Base-by-base conservation (phyloP, 805 yeast species). In the Starmerella asiatica region DNA sequence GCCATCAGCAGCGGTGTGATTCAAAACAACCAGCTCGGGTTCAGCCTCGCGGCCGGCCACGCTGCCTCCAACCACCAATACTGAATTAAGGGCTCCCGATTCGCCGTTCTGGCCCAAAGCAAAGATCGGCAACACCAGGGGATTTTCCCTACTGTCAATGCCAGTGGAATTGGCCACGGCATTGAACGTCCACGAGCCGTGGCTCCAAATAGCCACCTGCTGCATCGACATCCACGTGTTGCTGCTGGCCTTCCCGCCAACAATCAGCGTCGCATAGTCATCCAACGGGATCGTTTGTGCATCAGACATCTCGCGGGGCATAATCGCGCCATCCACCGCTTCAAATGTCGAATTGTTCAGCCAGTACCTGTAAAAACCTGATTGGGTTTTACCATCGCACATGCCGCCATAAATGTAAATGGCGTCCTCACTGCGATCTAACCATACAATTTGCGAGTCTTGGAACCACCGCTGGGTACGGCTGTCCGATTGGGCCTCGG, bases 171-270 rank as follows among this genome's bases (percentile, higher is more conserved):
- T 55, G 9, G 49, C 45, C 1, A 51, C 54, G 51, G 45, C 56
- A 49, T 29, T 57, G 54, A 73, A 79, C 3, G 80, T 68, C 93
- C 93, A 82, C 7, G 80, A 60, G 36, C 65, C 63, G 44, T 72
- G 73, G 49, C 75, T 75, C 81, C 85, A 79, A 2, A 77, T 57
- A 0, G 91, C 88, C 16, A 79, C 59, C 56, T 80, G 91, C 49
- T 68, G 68, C 76, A 80, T 71, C 45, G 72, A 70, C 27, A 79
- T 70, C 84, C 86, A 79, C 0, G 84, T 84, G 2, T 59, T 50
- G 5, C 55, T 49, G 16, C 14, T 8, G 3, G 81, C 69, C 38
- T 63, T 64, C 3, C 93, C 93, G 0, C 91, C 93, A 31, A 81
- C 60, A 3, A 81, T 32, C 32, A 53, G 29, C 3, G 52, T 47